Conservation (phyloP, 2,329 filamentous ascomycete genomes). For the Arachnomyces sp. region DNA sequence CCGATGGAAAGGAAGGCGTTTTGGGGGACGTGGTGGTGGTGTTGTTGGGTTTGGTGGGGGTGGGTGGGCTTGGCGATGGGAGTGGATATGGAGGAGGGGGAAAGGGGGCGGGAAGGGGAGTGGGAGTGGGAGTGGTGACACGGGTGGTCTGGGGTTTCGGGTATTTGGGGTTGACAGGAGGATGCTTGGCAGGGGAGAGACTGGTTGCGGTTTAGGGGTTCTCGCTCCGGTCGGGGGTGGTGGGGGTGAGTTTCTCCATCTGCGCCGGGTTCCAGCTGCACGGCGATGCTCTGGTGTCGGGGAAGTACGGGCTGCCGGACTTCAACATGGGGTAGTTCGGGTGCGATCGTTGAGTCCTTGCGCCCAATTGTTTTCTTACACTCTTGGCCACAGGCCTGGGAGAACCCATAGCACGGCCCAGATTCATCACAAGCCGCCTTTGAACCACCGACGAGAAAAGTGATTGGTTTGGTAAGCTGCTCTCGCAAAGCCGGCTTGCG, state of each 20-base stretch:
- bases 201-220: no score
- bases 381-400: constrained; percentile 52
- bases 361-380: constrained; percentile 44
- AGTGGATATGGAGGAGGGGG: constrained; percentile 12
- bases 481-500: not conserved
- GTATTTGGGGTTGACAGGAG: constrained; percentile 5
- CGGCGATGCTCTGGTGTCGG: constrained; percentile 1
- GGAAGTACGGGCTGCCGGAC: not conserved
- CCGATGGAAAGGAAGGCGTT: constrained; percentile 92
- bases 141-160: constrained; percentile 4
- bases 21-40: constrained; percentile 90
- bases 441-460: constrained; percentile 8
- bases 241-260: not conserved
- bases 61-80: constrained; percentile 12
- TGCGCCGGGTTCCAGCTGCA: not conserved
- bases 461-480: constrained; percentile 1
- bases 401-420: constrained; percentile 54
- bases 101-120: constrained; percentile 8
- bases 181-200: no score
- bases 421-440: constrained; percentile 42
- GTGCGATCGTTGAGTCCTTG: constrained; percentile 7
- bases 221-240: no score
- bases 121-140: constrained; percentile 12
- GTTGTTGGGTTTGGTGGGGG: constrained; percentile 38
- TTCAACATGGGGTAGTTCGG: no score